These are phyloP conservation scores for Anethum foeniculum DNA, from an alignment of 140 eudicot genomes.

Conservation along the genomic window DNA sequence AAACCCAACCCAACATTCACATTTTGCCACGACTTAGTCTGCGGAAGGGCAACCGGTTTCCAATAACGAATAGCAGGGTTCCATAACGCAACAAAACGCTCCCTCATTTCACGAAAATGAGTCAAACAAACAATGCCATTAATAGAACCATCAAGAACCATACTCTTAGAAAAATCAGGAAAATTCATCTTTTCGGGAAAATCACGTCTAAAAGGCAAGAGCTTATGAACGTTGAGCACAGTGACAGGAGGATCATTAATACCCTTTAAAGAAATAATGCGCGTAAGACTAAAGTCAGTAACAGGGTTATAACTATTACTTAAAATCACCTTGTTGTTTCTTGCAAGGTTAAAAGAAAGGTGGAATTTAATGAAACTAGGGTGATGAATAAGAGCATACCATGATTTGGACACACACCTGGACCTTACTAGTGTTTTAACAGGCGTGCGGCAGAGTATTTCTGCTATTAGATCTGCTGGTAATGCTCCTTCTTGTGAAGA, in stretches of 20 bases:
- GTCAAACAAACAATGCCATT: neutral
- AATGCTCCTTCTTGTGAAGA: neutral
- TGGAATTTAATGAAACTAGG: neutral
- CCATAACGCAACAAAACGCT: neutral
- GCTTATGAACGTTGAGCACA: neutral
- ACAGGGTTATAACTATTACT: neutral
- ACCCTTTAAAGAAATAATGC: neutral
- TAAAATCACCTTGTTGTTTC: neutral
- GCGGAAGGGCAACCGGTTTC: neutral
- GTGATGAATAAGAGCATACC: neutral
- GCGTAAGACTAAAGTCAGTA: neutral
- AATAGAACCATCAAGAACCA: neutral
- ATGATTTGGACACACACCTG: neutral
- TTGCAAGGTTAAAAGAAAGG: neutral
- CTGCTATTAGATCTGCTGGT: neutral
- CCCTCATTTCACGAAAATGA: neutral
- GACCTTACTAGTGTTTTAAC: neutral
- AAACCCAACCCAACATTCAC: neutral
- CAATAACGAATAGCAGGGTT: neutral
- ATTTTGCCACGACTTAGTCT: neutral
- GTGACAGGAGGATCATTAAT: neutral
- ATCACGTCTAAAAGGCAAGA: neutral
- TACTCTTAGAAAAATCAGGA: neutral
- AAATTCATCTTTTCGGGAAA: neutral
- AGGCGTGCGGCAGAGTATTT: neutral